These are phyloP conservation scores for Penicillium concentricum DNA, from an alignment of 2,329 filamentous ascomycete genomes.

Conservation along the genomic window DNA sequence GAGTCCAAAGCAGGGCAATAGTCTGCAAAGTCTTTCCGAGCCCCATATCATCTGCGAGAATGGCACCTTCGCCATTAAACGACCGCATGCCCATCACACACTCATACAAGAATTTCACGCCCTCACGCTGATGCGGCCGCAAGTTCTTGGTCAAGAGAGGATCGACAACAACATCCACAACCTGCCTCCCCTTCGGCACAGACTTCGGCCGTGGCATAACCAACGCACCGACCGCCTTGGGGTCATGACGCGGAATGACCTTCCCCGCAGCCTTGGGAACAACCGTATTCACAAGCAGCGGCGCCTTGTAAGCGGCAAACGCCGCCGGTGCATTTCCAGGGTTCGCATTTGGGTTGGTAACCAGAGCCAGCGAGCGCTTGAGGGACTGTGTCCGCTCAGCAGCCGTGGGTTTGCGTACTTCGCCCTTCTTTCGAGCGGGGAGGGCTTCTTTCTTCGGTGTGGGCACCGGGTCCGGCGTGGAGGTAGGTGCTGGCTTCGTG, in stretches of 20 bases:
- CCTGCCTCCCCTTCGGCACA: conserved; percentile 60
- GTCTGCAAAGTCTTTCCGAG: conserved; percentile 73
- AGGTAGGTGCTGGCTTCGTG: conserved; percentile 22
- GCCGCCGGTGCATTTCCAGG: conserved; percentile 44
- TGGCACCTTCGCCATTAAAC: conserved; percentile 66
- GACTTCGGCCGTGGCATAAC: conserved; percentile 64
- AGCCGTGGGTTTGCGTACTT: conserved; percentile 7
- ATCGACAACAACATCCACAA: conserved; percentile 72
- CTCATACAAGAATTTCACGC: conserved; percentile 70
- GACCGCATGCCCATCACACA: conserved; percentile 71
- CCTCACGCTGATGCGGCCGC: conserved; percentile 67
- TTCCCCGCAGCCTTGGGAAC: conserved; percentile 45
- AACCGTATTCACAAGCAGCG: conserved; percentile 55
- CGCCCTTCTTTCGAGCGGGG: conserved; percentile 13
- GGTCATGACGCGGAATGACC: conserved; percentile 65
- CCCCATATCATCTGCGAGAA: conserved; percentile 75
- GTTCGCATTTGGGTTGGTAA: conserved; percentile 40
- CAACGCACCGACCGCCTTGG: conserved; percentile 57
- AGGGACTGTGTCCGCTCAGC: conserved; percentile 12
- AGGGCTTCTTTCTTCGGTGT: conserved; percentile 21
- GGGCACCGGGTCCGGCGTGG: conserved; percentile 7
- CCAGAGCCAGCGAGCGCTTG: conserved; percentile 14
- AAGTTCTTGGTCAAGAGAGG: conserved; percentile 63
- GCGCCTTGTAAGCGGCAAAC: conserved; percentile 60
- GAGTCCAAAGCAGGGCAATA: conserved; percentile 68